These are phyloP conservation scores for Vickermania spadyakhi DNA, from an alignment of 208 protist species.

Conservation along the genomic window DNA sequence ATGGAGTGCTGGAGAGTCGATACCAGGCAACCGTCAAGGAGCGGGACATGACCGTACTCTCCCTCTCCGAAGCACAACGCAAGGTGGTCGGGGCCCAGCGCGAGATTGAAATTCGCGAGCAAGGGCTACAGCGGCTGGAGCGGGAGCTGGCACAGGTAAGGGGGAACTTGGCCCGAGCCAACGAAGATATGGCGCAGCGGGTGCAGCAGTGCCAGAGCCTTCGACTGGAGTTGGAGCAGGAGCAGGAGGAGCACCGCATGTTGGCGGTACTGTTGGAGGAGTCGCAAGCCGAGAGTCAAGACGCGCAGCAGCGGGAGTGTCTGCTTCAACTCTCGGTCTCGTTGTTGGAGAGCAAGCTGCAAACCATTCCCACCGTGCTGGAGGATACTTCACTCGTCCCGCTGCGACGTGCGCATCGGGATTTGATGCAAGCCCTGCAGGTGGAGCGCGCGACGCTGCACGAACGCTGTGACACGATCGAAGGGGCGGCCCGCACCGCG, in stretches of 20 bases:
- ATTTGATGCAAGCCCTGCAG: slow-evolving; percentile 13
- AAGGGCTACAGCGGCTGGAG: neutral
- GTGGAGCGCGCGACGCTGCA: slow-evolving; percentile 22
- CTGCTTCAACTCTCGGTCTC: neutral
- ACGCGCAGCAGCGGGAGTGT: neutral
- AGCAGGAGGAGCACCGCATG: slow-evolving; percentile 19
- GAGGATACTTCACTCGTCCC: slow-evolving; percentile 3
- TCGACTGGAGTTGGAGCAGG: slow-evolving; percentile 1
- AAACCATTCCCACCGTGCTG: neutral
- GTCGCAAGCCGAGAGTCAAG: slow-evolving; percentile 24
- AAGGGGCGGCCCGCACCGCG: slow-evolving; percentile 27
- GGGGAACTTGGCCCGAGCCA: neutral
- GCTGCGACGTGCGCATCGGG: slow-evolving; percentile 31
- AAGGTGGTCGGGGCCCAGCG: neutral
- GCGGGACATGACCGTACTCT: neutral
- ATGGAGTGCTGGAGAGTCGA: neutral
- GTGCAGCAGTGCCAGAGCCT: neutral
- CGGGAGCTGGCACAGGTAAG: neutral
- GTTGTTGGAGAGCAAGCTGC: neutral
- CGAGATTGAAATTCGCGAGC: neutral
- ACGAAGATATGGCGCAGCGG: neutral
- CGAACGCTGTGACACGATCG: slow-evolving; percentile 32
- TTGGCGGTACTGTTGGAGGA: slow-evolving; percentile 28
- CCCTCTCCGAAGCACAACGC: neutral
- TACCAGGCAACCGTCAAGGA: neutral